Conservation (phyloP, 2,329 filamentous ascomycete genomes). For the Cladorrhinum sp. region DNA sequence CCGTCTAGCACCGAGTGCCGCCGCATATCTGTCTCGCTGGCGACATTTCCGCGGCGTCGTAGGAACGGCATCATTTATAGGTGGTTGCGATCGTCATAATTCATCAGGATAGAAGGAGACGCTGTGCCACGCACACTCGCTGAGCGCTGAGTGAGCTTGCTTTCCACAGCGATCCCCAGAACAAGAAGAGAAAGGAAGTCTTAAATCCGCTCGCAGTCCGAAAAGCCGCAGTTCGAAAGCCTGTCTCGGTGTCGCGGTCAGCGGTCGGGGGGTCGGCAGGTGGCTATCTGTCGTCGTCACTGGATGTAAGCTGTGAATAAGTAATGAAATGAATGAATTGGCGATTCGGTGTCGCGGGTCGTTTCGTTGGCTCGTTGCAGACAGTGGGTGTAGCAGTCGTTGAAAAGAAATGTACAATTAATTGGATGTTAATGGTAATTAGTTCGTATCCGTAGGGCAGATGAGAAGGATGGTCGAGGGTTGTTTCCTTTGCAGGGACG, state of each 20-base stretch:
- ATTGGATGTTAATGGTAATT: background rate
- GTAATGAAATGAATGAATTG: background rate
- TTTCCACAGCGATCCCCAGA: background rate
- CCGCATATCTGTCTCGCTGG: slow-evolving; percentile 58
- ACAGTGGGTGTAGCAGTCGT: background rate
- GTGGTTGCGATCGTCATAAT: slow-evolving; percentile 27
- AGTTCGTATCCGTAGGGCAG: slow-evolving; percentile 2
- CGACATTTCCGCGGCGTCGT: slow-evolving; percentile 59
- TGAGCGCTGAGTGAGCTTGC: slow-evolving; percentile 6
- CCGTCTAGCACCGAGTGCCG: slow-evolving; percentile 45
- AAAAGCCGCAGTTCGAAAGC: background rate
- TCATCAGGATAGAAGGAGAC: slow-evolving; percentile 20
- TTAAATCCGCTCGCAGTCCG: background rate
- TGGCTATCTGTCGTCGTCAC: background rate
- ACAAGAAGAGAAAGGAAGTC: slow-evolving; percentile 3
- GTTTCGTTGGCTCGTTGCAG: background rate
- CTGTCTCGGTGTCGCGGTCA: background rate
- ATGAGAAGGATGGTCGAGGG: slow-evolving; percentile 9
- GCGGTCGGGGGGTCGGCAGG: background rate
- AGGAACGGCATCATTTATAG: slow-evolving; percentile 55
- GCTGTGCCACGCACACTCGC: slow-evolving; percentile 6
- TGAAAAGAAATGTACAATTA: slow-evolving; percentile 6
- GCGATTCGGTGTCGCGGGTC: background rate
- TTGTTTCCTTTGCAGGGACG: slow-evolving; percentile 9
- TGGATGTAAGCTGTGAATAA: background rate